Conservation (phyloP, 345 rosid genomes). For the Moricandia arvensis region DNA sequence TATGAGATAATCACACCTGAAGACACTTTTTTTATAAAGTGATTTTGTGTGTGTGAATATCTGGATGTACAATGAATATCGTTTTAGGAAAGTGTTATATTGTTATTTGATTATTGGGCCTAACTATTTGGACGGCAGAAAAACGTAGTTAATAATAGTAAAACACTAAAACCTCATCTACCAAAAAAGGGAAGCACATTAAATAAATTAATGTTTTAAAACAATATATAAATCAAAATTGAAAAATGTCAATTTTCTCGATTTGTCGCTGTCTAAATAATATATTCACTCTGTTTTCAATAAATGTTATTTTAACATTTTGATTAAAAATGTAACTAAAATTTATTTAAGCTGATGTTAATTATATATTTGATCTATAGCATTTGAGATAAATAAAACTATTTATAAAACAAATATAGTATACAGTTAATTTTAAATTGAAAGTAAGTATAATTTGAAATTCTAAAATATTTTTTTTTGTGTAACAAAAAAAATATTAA, state of each 20-base stretch:
- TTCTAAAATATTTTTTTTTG: too few relatives aligned
- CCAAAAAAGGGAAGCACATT: background rate
- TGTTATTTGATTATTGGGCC: background rate
- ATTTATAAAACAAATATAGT: too few relatives aligned
- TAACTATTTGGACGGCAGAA: constrained; percentile 16
- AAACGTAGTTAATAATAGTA: background rate
- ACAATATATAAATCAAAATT: background rate
- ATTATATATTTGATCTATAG: too few relatives aligned
- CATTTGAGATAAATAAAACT: too few relatives aligned
- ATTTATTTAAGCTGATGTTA: too few relatives aligned
- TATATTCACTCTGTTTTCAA: too few relatives aligned
- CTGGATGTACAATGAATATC: background rate
- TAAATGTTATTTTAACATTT: too few relatives aligned
- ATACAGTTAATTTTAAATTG: too few relatives aligned
- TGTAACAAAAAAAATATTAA: too few relatives aligned
- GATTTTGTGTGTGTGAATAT: background rate
- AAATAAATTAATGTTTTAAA: background rate
- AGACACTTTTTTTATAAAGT: background rate
- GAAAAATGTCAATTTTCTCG: constrained; percentile 23
- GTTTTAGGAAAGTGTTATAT: background rate
- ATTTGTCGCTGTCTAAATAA: constrained; percentile 25
- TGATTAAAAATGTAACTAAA: too few relatives aligned
- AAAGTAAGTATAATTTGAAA: too few relatives aligned
- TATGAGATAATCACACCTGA: background rate
- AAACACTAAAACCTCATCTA: background rate